phyloP scores from a whole-genome alignment of 176 grass and related monocot species.

The Olyra latifolia region DNA sequence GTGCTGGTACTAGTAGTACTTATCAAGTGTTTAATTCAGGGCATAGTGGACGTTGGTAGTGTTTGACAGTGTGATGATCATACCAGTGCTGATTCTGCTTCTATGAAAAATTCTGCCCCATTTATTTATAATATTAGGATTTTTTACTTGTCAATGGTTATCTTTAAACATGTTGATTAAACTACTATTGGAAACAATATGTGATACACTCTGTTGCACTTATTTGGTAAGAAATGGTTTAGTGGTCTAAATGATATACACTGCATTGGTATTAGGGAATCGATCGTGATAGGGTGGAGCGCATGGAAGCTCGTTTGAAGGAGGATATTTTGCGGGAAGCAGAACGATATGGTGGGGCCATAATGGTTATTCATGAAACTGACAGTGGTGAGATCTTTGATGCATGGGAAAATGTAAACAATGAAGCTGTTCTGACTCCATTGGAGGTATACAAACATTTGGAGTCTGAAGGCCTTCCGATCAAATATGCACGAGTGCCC shows the following conservation, averaged over 20 bases:
- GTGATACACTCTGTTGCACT: neutral
- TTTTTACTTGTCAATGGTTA: constrained; percentile 21
- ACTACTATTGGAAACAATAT: constrained; percentile 18
- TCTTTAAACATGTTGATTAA: constrained; percentile 19
- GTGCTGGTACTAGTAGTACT: neutral
- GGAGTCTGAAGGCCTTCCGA: constrained; percentile 76
- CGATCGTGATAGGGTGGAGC: constrained; percentile 83
- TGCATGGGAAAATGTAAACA: constrained; percentile 87
- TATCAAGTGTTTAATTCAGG: no score
- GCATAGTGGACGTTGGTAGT: no score
- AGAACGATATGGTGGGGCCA: constrained; percentile 64
- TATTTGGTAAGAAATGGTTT: constrained; percentile 3
- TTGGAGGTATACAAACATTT: constrained; percentile 88
- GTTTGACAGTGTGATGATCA: no score
- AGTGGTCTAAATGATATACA: constrained; percentile 25
- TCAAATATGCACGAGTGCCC: constrained; percentile 93
- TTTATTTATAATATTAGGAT: constrained; percentile 19
- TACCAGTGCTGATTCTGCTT: neutral
- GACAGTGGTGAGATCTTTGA: constrained; percentile 85
- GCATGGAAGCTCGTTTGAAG: constrained; percentile 97
- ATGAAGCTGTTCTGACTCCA: constrained; percentile 84
- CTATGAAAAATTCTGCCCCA: constrained; percentile 11
- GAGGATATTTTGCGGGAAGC: constrained; percentile 93
- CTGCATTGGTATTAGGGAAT: constrained; percentile 64
- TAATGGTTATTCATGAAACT: constrained; percentile 98